Evolutionary conservation across 495 filamentous ascomycete genomes (phyloP).

Genomic region (Daldinia loculata): DNA sequence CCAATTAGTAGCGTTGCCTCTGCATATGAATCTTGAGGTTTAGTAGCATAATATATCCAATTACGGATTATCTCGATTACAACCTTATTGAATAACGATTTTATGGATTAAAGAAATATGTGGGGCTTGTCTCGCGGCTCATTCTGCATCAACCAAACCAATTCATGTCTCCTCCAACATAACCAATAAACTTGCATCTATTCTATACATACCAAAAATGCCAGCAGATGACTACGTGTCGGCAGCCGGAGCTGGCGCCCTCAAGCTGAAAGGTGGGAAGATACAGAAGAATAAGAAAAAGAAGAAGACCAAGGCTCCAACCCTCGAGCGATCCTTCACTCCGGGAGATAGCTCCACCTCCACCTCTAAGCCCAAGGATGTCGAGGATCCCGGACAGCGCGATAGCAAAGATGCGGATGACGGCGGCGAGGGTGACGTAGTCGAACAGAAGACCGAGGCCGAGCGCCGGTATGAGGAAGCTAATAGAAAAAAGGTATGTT

Average conservation of each 20-base stretch:
- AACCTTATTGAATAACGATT: neutral
- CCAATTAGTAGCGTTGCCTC: neutral
- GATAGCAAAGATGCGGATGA: constrained; percentile 35
- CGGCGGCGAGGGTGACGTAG: constrained; percentile 33
- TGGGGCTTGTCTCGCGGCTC: neutral
- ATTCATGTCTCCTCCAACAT: neutral
- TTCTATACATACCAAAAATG: constrained; percentile 49
- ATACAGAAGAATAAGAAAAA: constrained; percentile 68
- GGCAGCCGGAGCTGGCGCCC: constrained; percentile 68
- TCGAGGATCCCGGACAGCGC: constrained; percentile 23
- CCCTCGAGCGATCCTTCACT: constrained; percentile 51
- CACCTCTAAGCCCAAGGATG: constrained; percentile 15
- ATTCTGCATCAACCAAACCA: neutral
- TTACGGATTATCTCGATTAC: too few species aligned
- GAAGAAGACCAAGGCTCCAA: constrained; percentile 55
- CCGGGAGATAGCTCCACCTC: constrained; percentile 24
- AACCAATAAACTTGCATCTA: neutral
- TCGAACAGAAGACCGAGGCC: constrained; percentile 78
- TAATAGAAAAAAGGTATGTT: constrained; percentile 77
- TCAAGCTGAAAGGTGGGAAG: constrained; percentile 82
- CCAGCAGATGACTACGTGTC: constrained; percentile 75
- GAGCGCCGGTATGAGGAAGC: constrained; percentile 83
- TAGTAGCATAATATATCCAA: neutral
- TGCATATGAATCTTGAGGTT: neutral
- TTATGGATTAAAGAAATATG: neutral